Percentiles rank a stretch among this genome's conserved stretches.
Conservation (phyloP, 2,329 filamentous ascomycete species). For the Mycosphaerelloides madeirae region DNA sequence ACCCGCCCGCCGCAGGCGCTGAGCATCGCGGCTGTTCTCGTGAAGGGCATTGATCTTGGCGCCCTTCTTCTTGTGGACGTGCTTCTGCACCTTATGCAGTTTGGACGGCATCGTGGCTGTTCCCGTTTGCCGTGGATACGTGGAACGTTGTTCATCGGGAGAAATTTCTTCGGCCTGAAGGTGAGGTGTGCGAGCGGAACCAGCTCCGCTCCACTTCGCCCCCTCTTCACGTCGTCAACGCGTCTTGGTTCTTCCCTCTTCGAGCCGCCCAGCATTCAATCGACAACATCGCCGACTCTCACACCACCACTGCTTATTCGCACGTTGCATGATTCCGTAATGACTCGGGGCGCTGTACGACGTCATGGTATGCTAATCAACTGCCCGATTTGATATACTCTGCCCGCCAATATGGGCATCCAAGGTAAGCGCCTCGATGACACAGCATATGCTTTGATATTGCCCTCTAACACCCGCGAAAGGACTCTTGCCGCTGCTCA, state of each 20-base stretch:
- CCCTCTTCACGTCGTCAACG: not conserved
- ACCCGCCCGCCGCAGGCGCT: slow-evolving; percentile 71
- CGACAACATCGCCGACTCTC: too few species aligned
- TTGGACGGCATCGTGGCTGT: slow-evolving; percentile 60
- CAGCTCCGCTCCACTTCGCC: not conserved
- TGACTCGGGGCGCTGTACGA: not conserved
- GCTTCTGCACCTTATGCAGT: slow-evolving; percentile 79
- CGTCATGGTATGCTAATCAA: slow-evolving; percentile 3
- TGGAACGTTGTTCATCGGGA: too few species aligned
- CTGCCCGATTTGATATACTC: not conserved
- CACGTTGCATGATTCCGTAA: not conserved
- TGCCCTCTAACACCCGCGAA: slow-evolving; percentile 1
- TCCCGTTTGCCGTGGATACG: not conserved
- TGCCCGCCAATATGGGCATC: slow-evolving; percentile 33
- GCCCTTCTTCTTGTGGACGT: slow-evolving; percentile 88
- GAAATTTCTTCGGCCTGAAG: slow-evolving; percentile 7
- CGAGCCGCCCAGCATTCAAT: not conserved
- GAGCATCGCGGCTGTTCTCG: slow-evolving; percentile 81
- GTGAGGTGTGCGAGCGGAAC: not conserved
- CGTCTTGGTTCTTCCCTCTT: not conserved
- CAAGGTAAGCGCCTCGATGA: slow-evolving; percentile 26
- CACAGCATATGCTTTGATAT: not conserved
- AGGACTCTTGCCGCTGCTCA: slow-evolving; percentile 87
- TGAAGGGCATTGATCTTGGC: slow-evolving; percentile 71
- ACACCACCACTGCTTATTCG: not conserved